Evolutionary conservation across 106 monocot species (phyloP).

Genomic region (Amphibolis antarctica): DNA sequence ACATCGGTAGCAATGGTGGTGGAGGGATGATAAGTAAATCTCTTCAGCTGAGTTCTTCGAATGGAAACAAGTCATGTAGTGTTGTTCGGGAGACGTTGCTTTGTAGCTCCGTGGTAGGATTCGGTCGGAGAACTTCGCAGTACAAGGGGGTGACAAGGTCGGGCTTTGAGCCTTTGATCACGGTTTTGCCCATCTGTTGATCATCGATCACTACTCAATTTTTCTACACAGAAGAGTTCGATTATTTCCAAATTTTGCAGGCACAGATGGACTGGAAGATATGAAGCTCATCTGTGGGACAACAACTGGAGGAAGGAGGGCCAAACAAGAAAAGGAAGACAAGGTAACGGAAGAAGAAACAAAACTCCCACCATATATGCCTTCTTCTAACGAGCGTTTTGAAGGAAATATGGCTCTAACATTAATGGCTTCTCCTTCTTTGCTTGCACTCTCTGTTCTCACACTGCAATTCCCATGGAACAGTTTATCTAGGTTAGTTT

Average conservation of each 20-base stretch:
- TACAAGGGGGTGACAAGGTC: conserved; percentile 4
- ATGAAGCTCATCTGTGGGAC: conserved; percentile 93
- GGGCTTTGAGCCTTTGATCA: neutral
- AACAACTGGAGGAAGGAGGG: conserved; percentile 73
- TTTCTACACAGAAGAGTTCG: neutral
- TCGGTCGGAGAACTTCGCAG: conserved; percentile 1
- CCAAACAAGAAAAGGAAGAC: conserved; percentile 73
- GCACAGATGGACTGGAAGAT: conserved; percentile 90
- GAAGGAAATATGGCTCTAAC: neutral
- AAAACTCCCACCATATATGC: neutral
- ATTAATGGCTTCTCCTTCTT: neutral
- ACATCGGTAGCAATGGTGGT: neutral
- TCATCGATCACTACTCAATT: too few relatives aligned
- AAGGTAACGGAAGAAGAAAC: conserved; percentile 32
- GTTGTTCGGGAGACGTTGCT: neutral
- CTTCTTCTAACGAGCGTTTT: neutral
- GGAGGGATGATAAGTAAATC: neutral
- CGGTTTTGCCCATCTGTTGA: too few relatives aligned
- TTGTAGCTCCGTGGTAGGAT: neutral
- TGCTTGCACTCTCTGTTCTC: neutral
- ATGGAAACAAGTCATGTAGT: neutral
- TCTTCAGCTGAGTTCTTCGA: neutral
- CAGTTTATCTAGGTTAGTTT: conserved; percentile 2
- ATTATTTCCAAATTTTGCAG: conserved; percentile 16
- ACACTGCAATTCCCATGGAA: neutral